These are phyloP conservation scores for Ganoderma sinense DNA, from an alignment of 1,284 basidiomycete genomes.

Conservation along the genomic window DNA sequence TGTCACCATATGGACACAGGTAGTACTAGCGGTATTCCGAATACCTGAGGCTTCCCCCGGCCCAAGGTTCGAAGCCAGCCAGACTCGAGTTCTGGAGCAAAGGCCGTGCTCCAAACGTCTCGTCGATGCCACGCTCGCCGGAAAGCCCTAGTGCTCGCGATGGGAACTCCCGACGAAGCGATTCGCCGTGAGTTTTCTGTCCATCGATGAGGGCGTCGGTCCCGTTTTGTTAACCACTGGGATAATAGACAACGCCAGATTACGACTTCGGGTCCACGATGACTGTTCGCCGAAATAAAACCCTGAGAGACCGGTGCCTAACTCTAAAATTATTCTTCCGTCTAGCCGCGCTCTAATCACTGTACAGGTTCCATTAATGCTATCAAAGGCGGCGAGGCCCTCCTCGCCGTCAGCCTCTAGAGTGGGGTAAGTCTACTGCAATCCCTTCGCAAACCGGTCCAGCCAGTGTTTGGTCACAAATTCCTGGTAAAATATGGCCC, in stretches of 20 bases:
- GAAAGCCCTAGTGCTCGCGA: not conserved
- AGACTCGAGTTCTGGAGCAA: not conserved
- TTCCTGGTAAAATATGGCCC: not conserved
- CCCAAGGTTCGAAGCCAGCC: not conserved
- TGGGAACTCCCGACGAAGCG: not conserved
- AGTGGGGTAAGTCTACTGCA: not conserved
- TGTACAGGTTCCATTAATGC: not conserved
- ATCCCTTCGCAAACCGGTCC: not conserved
- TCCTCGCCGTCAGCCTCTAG: not conserved
- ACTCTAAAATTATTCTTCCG: not conserved
- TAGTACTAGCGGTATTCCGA: not conserved
- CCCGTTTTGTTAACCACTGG: slow-evolving; percentile 10
- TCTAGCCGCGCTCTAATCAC: not conserved
- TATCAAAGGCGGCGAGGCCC: not conserved
- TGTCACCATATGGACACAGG: not conserved
- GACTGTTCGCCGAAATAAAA: not conserved
- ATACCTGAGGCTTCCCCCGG: not conserved
- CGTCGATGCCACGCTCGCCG: not conserved
- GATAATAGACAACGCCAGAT: not conserved
- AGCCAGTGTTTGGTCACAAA: not conserved
- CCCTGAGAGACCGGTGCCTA: not conserved
- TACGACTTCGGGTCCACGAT: not conserved
- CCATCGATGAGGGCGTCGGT: slow-evolving; percentile 11
- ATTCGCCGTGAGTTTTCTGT: slow-evolving; percentile 2
- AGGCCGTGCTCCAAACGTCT: not conserved